A percentile compares a stretch with the other conserved stretches of the same genome.
Evolutionary conservation across 2,329 filamentous ascomycete species (phyloP).

Genomic region (Cladosporium sp.): DNA sequence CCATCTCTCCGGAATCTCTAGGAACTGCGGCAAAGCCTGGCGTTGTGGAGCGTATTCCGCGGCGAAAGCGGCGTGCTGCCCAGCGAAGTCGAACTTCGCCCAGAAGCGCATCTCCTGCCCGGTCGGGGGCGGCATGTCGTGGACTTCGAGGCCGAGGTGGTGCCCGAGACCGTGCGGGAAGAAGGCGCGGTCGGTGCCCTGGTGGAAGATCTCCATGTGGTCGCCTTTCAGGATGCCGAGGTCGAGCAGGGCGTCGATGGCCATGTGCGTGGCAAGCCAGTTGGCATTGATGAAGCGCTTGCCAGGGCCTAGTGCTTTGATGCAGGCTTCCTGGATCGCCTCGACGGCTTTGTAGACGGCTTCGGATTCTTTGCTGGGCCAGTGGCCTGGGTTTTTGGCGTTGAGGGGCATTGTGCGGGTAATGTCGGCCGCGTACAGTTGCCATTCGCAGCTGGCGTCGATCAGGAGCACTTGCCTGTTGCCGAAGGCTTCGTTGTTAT

Average conservation of each 20-base stretch:
- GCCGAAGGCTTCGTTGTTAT: slow-evolving; percentile 66
- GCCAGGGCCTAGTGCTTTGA: slow-evolving; percentile 64
- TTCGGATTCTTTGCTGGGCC: slow-evolving; percentile 59
- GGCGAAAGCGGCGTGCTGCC: not conserved
- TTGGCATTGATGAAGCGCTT: slow-evolving; percentile 75
- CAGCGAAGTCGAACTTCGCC: not conserved
- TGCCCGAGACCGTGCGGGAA: slow-evolving; percentile 46
- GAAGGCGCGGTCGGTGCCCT: slow-evolving; percentile 40
- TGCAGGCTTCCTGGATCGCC: slow-evolving; percentile 76
- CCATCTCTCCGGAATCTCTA: not conserved
- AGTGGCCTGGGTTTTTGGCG: slow-evolving; percentile 45
- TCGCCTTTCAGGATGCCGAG: slow-evolving; percentile 68
- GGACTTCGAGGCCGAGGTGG: slow-evolving; percentile 46
- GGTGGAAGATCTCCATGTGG: slow-evolving; percentile 38
- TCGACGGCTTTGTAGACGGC: slow-evolving; percentile 74
- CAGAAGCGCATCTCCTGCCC: no score
- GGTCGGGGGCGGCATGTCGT: slow-evolving; percentile 37
- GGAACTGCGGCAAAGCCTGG: not conserved
- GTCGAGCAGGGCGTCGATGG: slow-evolving; percentile 68
- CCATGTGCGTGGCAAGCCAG: slow-evolving; percentile 68
- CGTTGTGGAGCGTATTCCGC: not conserved
- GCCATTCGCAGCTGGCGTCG: slow-evolving; percentile 81
- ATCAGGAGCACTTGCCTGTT: slow-evolving; percentile 71
- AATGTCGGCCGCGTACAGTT: slow-evolving; percentile 82
- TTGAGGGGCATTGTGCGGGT: slow-evolving; percentile 80